These are phyloP conservation scores for Chaetomium olivaceum DNA, from an alignment of 2,329 filamentous ascomycete species.

Conservation along the genomic window DNA sequence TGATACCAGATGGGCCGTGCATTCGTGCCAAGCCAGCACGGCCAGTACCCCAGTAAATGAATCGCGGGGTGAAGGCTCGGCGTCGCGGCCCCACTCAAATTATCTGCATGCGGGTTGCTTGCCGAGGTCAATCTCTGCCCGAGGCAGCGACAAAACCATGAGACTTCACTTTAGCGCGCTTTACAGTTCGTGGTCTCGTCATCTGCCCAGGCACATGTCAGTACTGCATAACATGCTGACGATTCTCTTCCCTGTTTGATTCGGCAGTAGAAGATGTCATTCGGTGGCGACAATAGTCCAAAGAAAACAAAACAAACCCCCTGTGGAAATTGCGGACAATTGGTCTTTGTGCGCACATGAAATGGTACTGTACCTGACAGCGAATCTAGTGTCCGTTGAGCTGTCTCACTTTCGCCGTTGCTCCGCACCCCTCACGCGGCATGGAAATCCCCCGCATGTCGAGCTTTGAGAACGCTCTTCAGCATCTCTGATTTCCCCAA, in stretches of 20 bases:
- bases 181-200: not conserved
- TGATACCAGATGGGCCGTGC: slow-evolving; percentile 5
- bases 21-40: slow-evolving; percentile 13
- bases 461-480: not conserved
- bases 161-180: not conserved
- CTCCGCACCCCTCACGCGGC: slow-evolving; percentile 22
- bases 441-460: slow-evolving; percentile 17
- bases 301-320: not conserved
- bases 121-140: slow-evolving; percentile 3
- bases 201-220: not conserved
- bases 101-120: not conserved
- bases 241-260: not conserved
- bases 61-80: slow-evolving; percentile 23
- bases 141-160: not conserved
- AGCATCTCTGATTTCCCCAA: not conserved
- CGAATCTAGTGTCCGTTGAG: not conserved
- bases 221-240: not conserved
- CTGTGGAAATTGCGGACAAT: not conserved
- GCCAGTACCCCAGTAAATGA: slow-evolving; percentile 12
- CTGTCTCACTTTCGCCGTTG: not conserved
- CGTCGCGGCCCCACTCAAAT: not conserved
- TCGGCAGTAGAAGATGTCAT: not conserved
- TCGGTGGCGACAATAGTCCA: not conserved
- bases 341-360: not conserved
- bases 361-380: not conserved